A percentile compares a stretch with the other conserved stretches of the same genome.
Evolutionary conservation across 768 basidiomycete species (phyloP).

Genomic region (Tylopilus plumbeoviolaceoides): DNA sequence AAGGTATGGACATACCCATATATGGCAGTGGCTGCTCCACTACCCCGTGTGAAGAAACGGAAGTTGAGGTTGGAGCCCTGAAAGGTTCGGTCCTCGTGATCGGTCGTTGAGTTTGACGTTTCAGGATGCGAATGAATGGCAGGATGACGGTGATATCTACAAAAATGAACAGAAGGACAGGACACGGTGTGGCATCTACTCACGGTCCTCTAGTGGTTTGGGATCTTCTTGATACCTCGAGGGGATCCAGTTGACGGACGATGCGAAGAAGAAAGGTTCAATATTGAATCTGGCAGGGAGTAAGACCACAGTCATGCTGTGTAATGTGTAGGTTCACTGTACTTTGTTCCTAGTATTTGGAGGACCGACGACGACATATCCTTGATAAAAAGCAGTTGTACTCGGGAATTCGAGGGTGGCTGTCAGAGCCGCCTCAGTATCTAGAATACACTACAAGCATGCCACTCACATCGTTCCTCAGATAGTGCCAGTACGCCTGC

Average conservation of each 20-base stretch:
- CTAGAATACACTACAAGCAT: background rate
- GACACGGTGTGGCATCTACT: conserved; percentile 15
- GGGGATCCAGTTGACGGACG: conserved; percentile 39
- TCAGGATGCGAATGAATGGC: conserved; percentile 38
- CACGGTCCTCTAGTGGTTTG: conserved; percentile 35
- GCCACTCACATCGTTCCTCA: conserved; percentile 25
- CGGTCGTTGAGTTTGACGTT: conserved; percentile 24
- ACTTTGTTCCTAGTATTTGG: conserved; percentile 40
- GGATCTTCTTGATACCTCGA: conserved; percentile 39
- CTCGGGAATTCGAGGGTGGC: conserved; percentile 25
- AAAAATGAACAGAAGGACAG: background rate
- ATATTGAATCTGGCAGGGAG: conserved; percentile 32
- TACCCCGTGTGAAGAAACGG: background rate
- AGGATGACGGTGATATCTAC: conserved; percentile 42
- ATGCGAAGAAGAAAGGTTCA: conserved; percentile 44
- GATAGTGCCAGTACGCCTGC: conserved; percentile 27
- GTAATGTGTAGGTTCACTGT: background rate
- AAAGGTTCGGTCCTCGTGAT: conserved; percentile 13
- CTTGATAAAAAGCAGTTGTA: conserved; percentile 39
- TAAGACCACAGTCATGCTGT: background rate
- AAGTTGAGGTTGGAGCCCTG: conserved; percentile 14
- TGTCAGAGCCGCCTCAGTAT: conserved; percentile 10
- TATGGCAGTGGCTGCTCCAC: conserved; percentile 6
- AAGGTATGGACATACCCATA: conserved; percentile 3
- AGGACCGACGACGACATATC: conserved; percentile 33